These are phyloP conservation scores for Wickerhamomyces sydowiorum DNA, from an alignment of 805 yeast genomes.

Conservation along the genomic window DNA sequence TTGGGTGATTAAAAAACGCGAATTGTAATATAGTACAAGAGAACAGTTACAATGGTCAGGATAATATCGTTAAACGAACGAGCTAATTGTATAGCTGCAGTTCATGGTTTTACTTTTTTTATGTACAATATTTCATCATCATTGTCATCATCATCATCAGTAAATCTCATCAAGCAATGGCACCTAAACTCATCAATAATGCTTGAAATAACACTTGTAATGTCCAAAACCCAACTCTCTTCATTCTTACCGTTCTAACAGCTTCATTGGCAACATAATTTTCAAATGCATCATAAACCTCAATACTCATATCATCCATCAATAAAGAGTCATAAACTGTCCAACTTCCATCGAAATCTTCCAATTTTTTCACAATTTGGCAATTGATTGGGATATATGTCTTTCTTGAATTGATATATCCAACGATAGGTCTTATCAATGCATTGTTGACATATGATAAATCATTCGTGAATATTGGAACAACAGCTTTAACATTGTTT, in stretches of 20 bases:
- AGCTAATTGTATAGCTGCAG: no score
- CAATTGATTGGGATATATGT: conserved; percentile 87
- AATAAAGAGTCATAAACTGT: conserved; percentile 85
- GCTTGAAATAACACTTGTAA: conserved; percentile 78
- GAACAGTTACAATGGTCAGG: no score
- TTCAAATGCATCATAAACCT: conserved; percentile 87
- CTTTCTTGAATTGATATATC: conserved; percentile 84
- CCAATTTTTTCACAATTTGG: conserved; percentile 67
- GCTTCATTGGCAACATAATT: conserved; percentile 87
- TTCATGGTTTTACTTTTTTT: no score
- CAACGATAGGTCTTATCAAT: conserved; percentile 88
- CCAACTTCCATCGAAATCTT: conserved; percentile 95
- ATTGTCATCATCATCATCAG: no score
- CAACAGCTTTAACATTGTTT: conserved; percentile 81
- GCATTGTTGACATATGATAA: conserved; percentile 91
- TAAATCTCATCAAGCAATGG: conserved; percentile 51
- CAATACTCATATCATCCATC: conserved; percentile 87
- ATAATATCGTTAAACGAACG: no score
- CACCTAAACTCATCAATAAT: conserved; percentile 76
- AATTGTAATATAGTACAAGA: no score
- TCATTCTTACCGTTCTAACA: conserved; percentile 61
- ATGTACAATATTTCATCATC: no score
- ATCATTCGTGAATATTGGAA: conserved; percentile 84
- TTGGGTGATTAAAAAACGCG: no score
- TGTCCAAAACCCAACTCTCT: conserved; percentile 90